Base-by-base conservation (phyloP, 306 rosid genomes). In the Glycine tomentella region DNA sequence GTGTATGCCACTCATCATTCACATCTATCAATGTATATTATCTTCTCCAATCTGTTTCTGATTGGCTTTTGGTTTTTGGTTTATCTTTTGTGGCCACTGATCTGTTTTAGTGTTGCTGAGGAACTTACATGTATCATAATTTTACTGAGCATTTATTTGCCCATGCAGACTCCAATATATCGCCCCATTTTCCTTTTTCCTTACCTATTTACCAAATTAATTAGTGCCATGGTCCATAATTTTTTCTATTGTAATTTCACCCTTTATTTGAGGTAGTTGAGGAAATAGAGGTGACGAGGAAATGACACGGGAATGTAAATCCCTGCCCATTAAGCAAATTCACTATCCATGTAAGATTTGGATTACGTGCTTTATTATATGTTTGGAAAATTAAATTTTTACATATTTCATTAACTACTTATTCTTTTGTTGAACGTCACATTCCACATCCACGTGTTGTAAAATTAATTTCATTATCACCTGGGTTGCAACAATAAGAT, bases 61-160 rank as follows among this genome's bases (percentile, higher is more conserved):
- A 78, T 87, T 81, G 84, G 70, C 62, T 79, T 79, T 38, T 9
- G 3, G 7, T 45, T 48, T 56, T 65, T 56, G 20, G 40, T n/a
- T 16, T 66, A n/a, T 46, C 6, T n/a, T 65, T 83, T 84, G 67
- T 11, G 48, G 61, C 25, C 61, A 49, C 52, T n/a, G 59, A 44
- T 68, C 5, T 74, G 69, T 68, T 79, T 58, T 67, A 49, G 61
- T 79, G 77, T 49, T 67, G 81, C 66, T 61, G 72, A 80, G 76
- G 58, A 62, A 81, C 84, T 80, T 80, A 83, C 82, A 53, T 75
- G 84, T 55, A 80, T 86, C 80, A 59, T 46, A 40, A 76, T 70
- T 76, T 80, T 70, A 20, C 61, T 33, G 57, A 44, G 45, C 45
- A 45, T 76, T 57, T 72, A 75, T 72, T 71, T 77, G 61, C 72